Evolutionary conservation across 73 alveolate species (phyloP), one percentile per base, ranked within the genome.

Genomic region (Tetrahymena thermophila): DNA sequence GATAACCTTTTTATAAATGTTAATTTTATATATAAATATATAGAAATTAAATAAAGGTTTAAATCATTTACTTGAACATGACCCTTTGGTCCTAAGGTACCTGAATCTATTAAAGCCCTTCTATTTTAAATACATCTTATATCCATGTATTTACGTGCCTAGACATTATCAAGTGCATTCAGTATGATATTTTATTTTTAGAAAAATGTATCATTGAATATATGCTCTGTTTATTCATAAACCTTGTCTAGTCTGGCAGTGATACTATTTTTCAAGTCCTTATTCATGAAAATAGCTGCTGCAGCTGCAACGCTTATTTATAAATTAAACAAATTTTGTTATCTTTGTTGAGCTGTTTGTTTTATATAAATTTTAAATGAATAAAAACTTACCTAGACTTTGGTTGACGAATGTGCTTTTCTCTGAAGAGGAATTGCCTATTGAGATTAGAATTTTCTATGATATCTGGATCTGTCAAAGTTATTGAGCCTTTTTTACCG

Each of bases 21-120:
- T 25, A 6, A 56, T 56, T 56, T 56, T 16, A 23, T 7, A 71
- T n/a, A 34, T 71, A 2, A 57, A 57, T 16, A 28, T n/a, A 71
- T 71, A 28, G n/a, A 23, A 71, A 71, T 3, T 25, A 25, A 71
- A 71, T 25, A 28, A 28, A 71, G 23, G 4, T 71, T 19, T 0
- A 3, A 71, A 19, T 71, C 0, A 71, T 11, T 71, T 13, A 99
- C 99, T 96, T 99, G 97, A 13, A 98, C 99, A 96, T 99, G 99
- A 8, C 99, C 99, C 94, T 99, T 99, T 7, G 99, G 99, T 43
- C 99, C 99, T 35, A 98, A 96, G 19, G 99, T 99, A 38, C 99
- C 99, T 94, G 99, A 97, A 43, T 99, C 99, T 42, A 99, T 93
- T 35, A 99, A 95, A 10, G 99, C 97, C 44, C 98, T 99, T 89